Conservation (phyloP, 2,329 filamentous ascomycete genomes). For the Coniochaeta sp. region DNA sequence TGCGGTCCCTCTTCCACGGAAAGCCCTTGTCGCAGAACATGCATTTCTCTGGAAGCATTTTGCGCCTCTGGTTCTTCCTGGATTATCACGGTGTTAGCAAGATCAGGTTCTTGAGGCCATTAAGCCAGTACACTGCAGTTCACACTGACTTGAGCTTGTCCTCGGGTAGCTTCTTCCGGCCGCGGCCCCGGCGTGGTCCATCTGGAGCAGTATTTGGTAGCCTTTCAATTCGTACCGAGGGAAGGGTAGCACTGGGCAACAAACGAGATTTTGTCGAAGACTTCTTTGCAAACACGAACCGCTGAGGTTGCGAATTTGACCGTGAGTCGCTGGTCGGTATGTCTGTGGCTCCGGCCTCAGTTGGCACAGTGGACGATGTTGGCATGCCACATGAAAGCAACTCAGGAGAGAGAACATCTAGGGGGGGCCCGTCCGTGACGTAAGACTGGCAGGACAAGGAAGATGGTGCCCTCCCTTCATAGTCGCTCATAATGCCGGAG, state of each 20-base stretch:
- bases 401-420: neutral
- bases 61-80: neutral
- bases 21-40: neutral
- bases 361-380: neutral
- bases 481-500: neutral
- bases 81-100: neutral
- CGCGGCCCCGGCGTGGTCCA: neutral
- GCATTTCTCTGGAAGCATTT: neutral
- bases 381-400: neutral
- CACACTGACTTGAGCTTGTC: neutral
- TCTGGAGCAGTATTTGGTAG: neutral
- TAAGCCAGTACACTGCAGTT: neutral
- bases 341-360: no score
- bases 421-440: neutral
- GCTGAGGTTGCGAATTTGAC: no score
- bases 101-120: neutral
- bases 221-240: no score
- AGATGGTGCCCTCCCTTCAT: neutral
- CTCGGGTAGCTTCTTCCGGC: neutral
- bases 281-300: no score
- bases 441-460: neutral
- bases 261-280: no score
- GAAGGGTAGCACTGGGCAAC: no score
- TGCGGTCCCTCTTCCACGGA: neutral
- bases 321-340: no score